Base-by-base conservation (phyloP, 768 basidiomycete species). In the Lactarius tabidus region DNA sequence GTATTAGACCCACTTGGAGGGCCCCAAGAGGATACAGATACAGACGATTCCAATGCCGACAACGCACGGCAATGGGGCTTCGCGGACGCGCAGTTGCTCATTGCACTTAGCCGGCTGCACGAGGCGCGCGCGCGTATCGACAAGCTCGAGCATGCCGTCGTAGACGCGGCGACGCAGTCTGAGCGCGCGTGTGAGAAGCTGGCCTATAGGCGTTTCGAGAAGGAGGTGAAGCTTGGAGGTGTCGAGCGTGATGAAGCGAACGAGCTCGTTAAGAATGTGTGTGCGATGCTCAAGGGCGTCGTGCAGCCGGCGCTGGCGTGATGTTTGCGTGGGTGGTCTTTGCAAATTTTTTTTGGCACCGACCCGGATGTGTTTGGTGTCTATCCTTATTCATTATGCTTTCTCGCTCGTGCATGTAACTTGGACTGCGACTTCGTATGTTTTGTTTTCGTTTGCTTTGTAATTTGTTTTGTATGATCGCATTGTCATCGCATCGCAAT, bases 231-330 rank as follows among this genome's bases (percentile, higher is more conserved):
- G 43, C 28, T 60, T 20, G 23, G 5, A 17, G 59, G 39, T 17
- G 53, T 65, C 28, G 65, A 62, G 38, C 38, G 56, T 28, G 65
- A 23, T n/a, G 65, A 66, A 31, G 65, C 60, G 60, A 58, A 58
- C 31, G 48, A 62, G 29, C 60, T 66, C 15, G 60, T 66, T 17
- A 57, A 62, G 48, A 62, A 62, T 9, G 48, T 66, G 3, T 66
- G 60, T 18, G 56, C 23, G 9, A 23, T 66, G 60, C 65, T 66
- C 36, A 65, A 60, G 38, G 38, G 60, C 26, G 65, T 61, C 12
- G 60, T 57, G 7, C 65, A 66, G 29, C 60, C 56, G 23, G 56
- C 23, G 5, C 45, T n/a, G 9, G 59, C 45, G 15, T 31, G 43
- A 31, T 64, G 14, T 23, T 23, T 6, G 7, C 5, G 39, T 6